Percentiles rank a stretch among this genome's conserved stretches.
Evolutionary conservation across 192 early-diverging fungal genomes (phyloP).

Genomic region (Coemansia sp.): DNA sequence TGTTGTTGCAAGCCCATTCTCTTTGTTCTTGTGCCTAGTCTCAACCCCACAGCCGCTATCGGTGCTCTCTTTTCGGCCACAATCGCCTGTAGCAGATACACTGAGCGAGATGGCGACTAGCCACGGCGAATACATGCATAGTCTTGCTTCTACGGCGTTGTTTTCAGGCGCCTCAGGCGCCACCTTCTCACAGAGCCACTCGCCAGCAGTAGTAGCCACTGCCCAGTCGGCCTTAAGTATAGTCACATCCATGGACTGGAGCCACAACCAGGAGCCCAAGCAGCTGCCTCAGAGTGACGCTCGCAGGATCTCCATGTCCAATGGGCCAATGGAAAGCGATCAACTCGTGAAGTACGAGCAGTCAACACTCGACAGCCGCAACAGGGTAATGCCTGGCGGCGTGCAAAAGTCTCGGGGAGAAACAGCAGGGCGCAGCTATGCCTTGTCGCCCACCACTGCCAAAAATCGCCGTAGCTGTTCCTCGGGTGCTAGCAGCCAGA

Average conservation of each 20-base stretch:
- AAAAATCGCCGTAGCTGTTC: background rate
- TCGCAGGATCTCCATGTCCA: too few relatives aligned
- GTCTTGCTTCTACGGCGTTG: background rate
- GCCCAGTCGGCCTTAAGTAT: background rate
- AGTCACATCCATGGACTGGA: slow-evolving; percentile 5
- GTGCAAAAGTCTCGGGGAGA: slow-evolving; percentile 15
- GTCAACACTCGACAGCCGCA: background rate
- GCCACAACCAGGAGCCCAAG: background rate
- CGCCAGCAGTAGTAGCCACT: background rate
- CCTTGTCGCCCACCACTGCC: background rate
- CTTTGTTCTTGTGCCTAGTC: background rate
- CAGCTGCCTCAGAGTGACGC: background rate
- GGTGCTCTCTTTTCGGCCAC: background rate
- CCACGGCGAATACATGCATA: background rate
- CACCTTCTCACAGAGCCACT: background rate
- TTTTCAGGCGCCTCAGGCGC: background rate
- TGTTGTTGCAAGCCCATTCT: background rate
- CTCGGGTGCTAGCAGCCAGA: slow-evolving; percentile 4
- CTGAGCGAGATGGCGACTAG: background rate
- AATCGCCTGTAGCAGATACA: background rate
- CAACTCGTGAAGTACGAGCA: slow-evolving; percentile 23
- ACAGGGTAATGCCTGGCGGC: slow-evolving; percentile 21
- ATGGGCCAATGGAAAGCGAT: background rate
- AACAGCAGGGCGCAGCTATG: background rate
- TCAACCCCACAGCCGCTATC: background rate